Conservation (phyloP, 768 basidiomycete genomes). For the Xerocomellus amylosporus region DNA sequence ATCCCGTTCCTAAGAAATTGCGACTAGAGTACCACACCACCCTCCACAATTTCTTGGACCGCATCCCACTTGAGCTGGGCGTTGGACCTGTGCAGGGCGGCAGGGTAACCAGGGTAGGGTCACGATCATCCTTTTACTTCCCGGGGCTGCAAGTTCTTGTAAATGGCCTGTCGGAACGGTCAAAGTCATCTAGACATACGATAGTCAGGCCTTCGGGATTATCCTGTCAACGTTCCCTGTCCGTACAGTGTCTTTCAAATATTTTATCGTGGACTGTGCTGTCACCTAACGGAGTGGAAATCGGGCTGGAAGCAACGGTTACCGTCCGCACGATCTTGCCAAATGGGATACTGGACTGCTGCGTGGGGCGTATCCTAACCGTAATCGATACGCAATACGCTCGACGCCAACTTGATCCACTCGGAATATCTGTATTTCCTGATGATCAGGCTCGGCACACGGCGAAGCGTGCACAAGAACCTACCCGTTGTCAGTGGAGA, state of each 20-base stretch:
- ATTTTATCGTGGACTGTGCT: too few relatives aligned
- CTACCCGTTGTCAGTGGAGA: slow-evolving; percentile 49
- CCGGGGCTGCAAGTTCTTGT: slow-evolving; percentile 39
- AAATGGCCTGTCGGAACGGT: not conserved
- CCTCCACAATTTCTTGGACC: not conserved
- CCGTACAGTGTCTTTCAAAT: too few relatives aligned
- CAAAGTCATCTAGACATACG: not conserved
- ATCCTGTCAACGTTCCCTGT: not conserved
- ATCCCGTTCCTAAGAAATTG: too few relatives aligned
- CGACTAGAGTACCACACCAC: not conserved
- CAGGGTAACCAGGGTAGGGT: slow-evolving; percentile 18
- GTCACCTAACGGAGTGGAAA: not conserved
- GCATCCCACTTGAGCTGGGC: slow-evolving; percentile 40
- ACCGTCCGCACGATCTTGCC: not conserved
- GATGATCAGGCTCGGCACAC: not conserved
- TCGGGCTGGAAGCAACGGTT: not conserved
- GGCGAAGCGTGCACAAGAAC: slow-evolving; percentile 33
- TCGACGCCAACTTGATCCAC: slow-evolving; percentile 2
- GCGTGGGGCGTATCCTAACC: slow-evolving; percentile 25
- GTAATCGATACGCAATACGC: slow-evolving; percentile 47
- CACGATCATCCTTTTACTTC: slow-evolving; percentile 58
- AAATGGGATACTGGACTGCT: not conserved
- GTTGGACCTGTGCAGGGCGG: slow-evolving; percentile 45
- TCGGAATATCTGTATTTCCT: not conserved
- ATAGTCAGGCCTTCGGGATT: not conserved